Evolutionary conservation across 768 basidiomycete species (phyloP), one percentile per base, ranked within the genome.

Genomic region (Phanerochaete sordida): DNA sequence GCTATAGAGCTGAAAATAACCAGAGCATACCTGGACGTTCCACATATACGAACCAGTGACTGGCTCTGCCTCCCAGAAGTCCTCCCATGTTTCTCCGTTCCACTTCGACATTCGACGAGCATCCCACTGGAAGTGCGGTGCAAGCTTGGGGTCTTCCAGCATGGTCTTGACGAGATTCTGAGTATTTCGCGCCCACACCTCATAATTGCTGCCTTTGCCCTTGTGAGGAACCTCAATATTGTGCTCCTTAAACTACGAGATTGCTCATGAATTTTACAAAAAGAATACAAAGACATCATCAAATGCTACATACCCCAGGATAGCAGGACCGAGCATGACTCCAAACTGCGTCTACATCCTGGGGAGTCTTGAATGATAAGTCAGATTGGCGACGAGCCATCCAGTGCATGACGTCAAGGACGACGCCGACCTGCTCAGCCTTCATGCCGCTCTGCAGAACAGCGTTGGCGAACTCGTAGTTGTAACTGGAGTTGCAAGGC

Each of bases 401-500:
- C 4, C 39, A 16, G 4, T 43, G 8, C 39, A 43, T 19, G 4
- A 43, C 19, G 8, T 11, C 39, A 4, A 43, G 39, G 8, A 43
- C 11, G 4, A 4, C 5, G 39, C 11, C 19, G 19, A 43, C 19
- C 39, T 43, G 39, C 39, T 11, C 5, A 4, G 8, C 8, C 8
- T 19, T 43, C 39, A 43, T 43, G 4, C 39, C 39, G 19, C 11
- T 16, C 39, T 49, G 24, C 0, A 59, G 56, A 9, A 30, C 23
- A 15, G 62, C 11, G 21, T 62, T 47, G 5, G 62, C 60, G 45
- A 66, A 66, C 54, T 66, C 63, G 46, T 62, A 66, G 39, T 66
- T 56, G 12, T 5, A 24, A 7, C 57, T 54, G 7, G 50, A 57
- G 2, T 31, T 11, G 24, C 52, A 62, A 9, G 61, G 61, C 1